Conservation (phyloP, 257 asterid genomes). For the Penstemon eatonii region DNA sequence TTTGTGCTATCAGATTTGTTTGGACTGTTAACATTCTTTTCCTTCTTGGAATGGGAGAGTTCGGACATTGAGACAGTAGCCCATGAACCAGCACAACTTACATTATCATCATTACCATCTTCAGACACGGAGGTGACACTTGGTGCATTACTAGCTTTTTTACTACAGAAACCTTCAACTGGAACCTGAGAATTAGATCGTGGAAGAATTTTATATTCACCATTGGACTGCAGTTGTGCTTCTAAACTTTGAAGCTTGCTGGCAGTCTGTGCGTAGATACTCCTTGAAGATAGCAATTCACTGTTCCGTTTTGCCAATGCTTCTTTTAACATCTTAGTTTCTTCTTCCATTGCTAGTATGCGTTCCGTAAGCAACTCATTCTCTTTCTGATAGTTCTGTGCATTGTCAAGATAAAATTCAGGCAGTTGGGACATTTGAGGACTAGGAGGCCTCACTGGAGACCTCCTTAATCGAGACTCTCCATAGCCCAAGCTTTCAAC, state of each 20-base stretch:
- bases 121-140: slow-evolving; percentile 76
- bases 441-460: slow-evolving; percentile 74
- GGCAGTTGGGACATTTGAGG: slow-evolving; percentile 54
- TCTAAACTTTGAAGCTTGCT: slow-evolving; percentile 79
- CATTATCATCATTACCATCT: slow-evolving; percentile 74
- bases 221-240: slow-evolving; percentile 58
- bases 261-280: slow-evolving; percentile 70
- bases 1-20: slow-evolving; percentile 60
- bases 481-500: slow-evolving; percentile 83
- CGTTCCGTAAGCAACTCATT: slow-evolving; percentile 80
- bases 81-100: slow-evolving; percentile 81
- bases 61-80: slow-evolving; percentile 39
- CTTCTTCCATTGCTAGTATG: slow-evolving; percentile 84
- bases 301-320: slow-evolving; percentile 87
- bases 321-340: slow-evolving; percentile 90
- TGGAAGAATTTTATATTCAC: slow-evolving; percentile 49
- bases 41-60: slow-evolving; percentile 35
- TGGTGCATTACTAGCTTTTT: slow-evolving; percentile 51
- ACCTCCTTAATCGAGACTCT: slow-evolving; percentile 70
- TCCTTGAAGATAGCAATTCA: slow-evolving; percentile 78
- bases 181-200: slow-evolving; percentile 38
- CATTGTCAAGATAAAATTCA: slow-evolving; percentile 63
- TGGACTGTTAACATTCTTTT: slow-evolving; percentile 56
- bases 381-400: slow-evolving; percentile 67
- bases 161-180: slow-evolving; percentile 40